These are phyloP conservation scores for Grosmannia huntii DNA, from an alignment of 2,329 filamentous ascomycete genomes.

Conservation along the genomic window DNA sequence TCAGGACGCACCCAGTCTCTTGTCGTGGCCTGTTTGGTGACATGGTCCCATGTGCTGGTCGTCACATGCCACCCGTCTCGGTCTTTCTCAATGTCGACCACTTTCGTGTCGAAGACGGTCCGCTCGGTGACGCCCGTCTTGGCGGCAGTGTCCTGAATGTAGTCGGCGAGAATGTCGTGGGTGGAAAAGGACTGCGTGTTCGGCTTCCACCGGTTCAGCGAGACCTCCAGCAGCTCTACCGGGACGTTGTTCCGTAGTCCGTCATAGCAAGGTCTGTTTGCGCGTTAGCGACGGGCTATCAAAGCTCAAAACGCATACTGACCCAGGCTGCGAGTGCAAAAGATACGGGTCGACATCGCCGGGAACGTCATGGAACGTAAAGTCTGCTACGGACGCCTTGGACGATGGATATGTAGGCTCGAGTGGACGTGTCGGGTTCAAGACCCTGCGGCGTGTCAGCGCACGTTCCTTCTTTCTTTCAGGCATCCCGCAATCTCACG, in stretches of 20 bases:
- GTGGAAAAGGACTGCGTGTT: conserved; percentile 46
- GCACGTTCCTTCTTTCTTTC: neutral
- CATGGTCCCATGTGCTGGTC: conserved; percentile 2
- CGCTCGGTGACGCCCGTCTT: conserved; percentile 34
- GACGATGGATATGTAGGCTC: conserved; percentile 22
- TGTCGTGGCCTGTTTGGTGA: neutral
- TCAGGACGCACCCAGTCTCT: neutral
- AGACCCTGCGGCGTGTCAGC: conserved; percentile 10
- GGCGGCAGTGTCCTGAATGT: conserved; percentile 46
- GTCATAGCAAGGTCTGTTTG: conserved; percentile 35
- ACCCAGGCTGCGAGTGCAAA: conserved; percentile 7
- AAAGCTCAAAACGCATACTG: neutral
- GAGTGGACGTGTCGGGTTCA: conserved; percentile 18
- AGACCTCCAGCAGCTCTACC: conserved; percentile 35
- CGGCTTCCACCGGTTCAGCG: conserved; percentile 38
- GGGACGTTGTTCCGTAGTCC: conserved; percentile 65
- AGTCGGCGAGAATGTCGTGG: conserved; percentile 42
- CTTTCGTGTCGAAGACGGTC: conserved; percentile 46
- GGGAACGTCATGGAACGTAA: conserved; percentile 19
- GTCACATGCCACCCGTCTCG: neutral
- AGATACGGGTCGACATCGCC: conserved; percentile 28
- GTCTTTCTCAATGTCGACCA: conserved; percentile 35
- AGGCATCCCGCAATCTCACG: neutral
- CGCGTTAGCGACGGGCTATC: too few species aligned
- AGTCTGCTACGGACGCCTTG: conserved; percentile 17